Evolutionary conservation across 352 stramenopile genomes (phyloP), one percentile per base, ranked within the genome.

Genomic region (Phytophthora pistaciae): DNA sequence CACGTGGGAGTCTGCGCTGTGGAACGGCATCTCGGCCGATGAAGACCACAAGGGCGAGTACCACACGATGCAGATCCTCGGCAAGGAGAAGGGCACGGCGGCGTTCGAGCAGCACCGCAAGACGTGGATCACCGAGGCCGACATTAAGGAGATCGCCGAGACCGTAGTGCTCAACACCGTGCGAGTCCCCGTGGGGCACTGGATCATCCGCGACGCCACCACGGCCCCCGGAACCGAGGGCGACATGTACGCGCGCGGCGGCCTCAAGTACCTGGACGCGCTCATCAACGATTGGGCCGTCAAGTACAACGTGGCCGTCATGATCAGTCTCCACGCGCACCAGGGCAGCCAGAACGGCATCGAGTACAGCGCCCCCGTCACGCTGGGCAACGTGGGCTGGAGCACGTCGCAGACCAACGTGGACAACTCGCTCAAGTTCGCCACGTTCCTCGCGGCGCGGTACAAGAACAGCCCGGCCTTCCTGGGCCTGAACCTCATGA

Each of bases 241-340:
- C 16, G 56, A 75, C 21, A 52, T 72, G 36, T 78, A 70, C 42
- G 67, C 71, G 14, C 68, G 36, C 6, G 60, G 66, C 5, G 61
- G 62, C 9, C 72, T 88, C 27, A 66, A 77, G 49, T 88, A 87
- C 42, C 42, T 91, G 3, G 80, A 91, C 65, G 61, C 31, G 50
- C 75, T 87, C 27, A 86, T 90, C 56, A 78, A 76, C 54, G 33
- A 79, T 10, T 91, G 81, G 83, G 80, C 72, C 16, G 60, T 74
- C 56, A 80, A 79, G 70, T 78, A 85, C 70, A 83, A 88, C 53
- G 18, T 91, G 11, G 66, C 83, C 0, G 83, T 91, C 16, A 68
- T 88, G 59, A 40, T 91, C 20, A 89, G 80, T 52, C 71, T 89
- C n/a, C 80, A 89, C 57, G 68, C 79, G 3, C 79, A 87, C 48